Conservation (phyloP, 495 filamentous ascomycete species). For the Penicillium bialowiezense region DNA sequence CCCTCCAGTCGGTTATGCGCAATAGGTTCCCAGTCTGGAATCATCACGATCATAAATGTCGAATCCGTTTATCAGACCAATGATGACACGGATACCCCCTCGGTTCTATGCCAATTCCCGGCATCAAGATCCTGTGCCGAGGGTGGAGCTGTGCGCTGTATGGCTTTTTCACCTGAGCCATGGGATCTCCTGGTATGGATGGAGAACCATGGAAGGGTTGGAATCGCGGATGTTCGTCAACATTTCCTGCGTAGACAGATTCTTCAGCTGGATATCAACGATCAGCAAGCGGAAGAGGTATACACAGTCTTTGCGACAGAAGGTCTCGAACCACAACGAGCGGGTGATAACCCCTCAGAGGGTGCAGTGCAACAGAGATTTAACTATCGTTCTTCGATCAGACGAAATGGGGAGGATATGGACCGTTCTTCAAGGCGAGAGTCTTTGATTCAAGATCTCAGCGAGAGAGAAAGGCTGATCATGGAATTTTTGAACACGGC, state of each 20-base stretch:
- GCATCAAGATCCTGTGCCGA: slow-evolving; percentile 58
- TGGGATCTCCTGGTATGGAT: slow-evolving; percentile 93
- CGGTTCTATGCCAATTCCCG: slow-evolving; percentile 44
- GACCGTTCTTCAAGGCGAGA: slow-evolving; percentile 35
- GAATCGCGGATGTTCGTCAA: slow-evolving; percentile 78
- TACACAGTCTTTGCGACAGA: slow-evolving; percentile 45
- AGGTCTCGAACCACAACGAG: slow-evolving; percentile 16
- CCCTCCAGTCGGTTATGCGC: slow-evolving; percentile 66
- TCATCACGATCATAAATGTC: slow-evolving; percentile 65
- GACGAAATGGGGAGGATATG: slow-evolving; percentile 14
- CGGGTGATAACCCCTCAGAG: slow-evolving; percentile 26
- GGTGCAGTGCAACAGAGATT: slow-evolving; percentile 30
- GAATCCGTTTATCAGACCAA: slow-evolving; percentile 40
- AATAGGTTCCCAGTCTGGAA: slow-evolving; percentile 69
- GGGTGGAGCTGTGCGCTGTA: slow-evolving; percentile 80
- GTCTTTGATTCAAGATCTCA: slow-evolving; percentile 46
- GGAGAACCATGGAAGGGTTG: slow-evolving; percentile 81
- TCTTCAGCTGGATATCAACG: slow-evolving; percentile 58
- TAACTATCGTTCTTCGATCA: slow-evolving; percentile 23
- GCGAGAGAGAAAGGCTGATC: slow-evolving; percentile 55
- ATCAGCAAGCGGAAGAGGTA: slow-evolving; percentile 49
- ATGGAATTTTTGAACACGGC: slow-evolving; percentile 54
- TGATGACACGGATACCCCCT: slow-evolving; percentile 31
- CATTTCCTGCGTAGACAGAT: slow-evolving; percentile 75
- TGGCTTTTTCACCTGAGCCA: slow-evolving; percentile 86